phyloP scores from a whole-genome alignment of 495 filamentous ascomycete species.

The Platismatia glauca region DNA sequence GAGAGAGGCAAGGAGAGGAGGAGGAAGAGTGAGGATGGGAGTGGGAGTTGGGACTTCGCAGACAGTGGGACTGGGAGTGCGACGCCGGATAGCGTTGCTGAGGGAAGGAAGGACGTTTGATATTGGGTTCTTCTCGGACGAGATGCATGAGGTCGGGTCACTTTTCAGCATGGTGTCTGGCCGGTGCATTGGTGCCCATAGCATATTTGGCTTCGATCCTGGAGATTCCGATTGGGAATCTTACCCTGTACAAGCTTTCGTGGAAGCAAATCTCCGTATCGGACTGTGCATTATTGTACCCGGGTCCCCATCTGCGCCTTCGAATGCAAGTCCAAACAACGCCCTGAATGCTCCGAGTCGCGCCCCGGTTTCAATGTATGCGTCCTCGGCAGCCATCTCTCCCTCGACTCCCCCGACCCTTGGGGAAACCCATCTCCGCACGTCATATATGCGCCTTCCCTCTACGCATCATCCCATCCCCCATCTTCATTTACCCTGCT shows the following conservation, averaged over 20 bases:
- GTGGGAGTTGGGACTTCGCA: conserved; percentile 38
- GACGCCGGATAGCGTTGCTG: conserved; percentile 38
- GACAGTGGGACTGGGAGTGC: conserved; percentile 32
- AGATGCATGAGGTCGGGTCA: not conserved
- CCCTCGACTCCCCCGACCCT: not conserved
- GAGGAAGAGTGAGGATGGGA: conserved; percentile 49
- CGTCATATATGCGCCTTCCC: not conserved
- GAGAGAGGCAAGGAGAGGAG: conserved; percentile 69
- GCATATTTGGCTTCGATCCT: not conserved
- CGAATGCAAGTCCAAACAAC: not conserved
- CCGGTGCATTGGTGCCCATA: not conserved
- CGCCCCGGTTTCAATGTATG: not conserved
- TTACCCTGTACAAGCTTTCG: not conserved
- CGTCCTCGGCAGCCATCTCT: not conserved
- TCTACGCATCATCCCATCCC: not conserved
- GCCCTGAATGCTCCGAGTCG: not conserved
- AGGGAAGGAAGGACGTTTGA: conserved; percentile 35
- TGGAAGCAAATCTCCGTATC: not conserved
- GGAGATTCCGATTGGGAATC: not conserved
- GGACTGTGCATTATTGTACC: not conserved
- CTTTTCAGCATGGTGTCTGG: conserved; percentile 6
- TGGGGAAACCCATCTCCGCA: not conserved
- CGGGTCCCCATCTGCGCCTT: not conserved
- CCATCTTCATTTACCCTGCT: conserved; percentile 45
- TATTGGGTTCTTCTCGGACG: not conserved